Base-by-base conservation (phyloP, 75 land plant species). In the Chamaecyparis obtusa region DNA sequence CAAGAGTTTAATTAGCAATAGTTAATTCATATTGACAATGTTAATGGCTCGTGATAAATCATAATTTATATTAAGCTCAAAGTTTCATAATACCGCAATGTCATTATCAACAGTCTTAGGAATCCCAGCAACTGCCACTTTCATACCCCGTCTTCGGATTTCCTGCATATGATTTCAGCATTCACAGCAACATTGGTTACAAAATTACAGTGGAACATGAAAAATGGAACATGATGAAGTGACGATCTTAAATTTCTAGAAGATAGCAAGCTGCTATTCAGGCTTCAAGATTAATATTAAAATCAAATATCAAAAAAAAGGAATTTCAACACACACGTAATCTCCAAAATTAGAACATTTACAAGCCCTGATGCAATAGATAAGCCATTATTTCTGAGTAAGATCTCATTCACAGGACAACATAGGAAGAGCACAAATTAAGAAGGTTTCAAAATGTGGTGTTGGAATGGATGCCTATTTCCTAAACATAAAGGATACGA, bases 61-160 rank as follows among this genome's bases (percentile, higher is more conserved):
- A 49, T 49, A 71, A 71, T 27, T 1, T 39, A 33, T 74, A 74
- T 32, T 2, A 74, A 74, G 33, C 13, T 74, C 3, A 8, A 74
- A 74, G 37, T 74, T 74, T 33, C 16, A 6, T 30, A 84, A 83
- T 90, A 92, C 93, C 85, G 88, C 90, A 27, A 92, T 90, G 85
- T 94, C 96, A 86, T 94, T 94, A 71, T 94, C 95, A 46, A 94
- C 91, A 27, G 93, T 92, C 88, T 92, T 92, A 13, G 93, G 93
- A 85, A 92, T 91, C 51, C 93, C 93, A 51, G 86, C 95, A 87
- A 94, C 89, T 21, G 91, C 80, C 83, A 94, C 95, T 82, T 91
- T 94, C 55, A 93, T 54, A 75, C 94, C 93, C 14, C 95, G 87
- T 87, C 89, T 93, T 88, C 49, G 57, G 80, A 93, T 82, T 85